phyloP scores from a whole-genome alignment of 768 basidiomycete genomes.

The Lactifluus subvellereus region DNA sequence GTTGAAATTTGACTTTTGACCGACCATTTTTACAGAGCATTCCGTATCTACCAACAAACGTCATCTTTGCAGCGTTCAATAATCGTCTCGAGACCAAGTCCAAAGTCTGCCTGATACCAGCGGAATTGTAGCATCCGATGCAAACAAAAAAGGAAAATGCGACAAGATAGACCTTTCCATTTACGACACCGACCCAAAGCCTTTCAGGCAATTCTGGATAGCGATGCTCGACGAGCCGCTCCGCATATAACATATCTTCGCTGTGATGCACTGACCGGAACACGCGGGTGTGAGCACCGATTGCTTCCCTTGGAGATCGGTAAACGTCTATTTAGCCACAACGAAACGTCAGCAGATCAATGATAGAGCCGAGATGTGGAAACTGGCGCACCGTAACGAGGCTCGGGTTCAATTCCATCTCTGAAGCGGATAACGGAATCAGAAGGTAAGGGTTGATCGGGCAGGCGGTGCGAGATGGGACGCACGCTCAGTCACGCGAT shows the following conservation, averaged over 20 bases:
- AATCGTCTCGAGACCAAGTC: no score
- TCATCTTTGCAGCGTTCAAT: no score
- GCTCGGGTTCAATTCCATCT: slow-evolving; percentile 51
- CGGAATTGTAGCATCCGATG: no score
- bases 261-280: slow-evolving; percentile 52
- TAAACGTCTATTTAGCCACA: slow-evolving; percentile 46
- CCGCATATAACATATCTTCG: slow-evolving; percentile 73
- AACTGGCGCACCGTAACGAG: slow-evolving; percentile 45
- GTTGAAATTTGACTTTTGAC: no score
- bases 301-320: slow-evolving; percentile 64
- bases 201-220: slow-evolving; percentile 50
- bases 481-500: slow-evolving; percentile 66
- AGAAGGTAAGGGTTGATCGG: not conserved
- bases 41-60: no score
- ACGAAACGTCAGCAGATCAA: not conserved
- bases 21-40: no score
- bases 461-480: slow-evolving; percentile 5
- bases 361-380: not conserved
- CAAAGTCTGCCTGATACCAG: no score
- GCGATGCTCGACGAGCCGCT: slow-evolving; percentile 65
- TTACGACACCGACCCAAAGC: slow-evolving; percentile 53
- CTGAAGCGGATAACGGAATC: slow-evolving; percentile 30
- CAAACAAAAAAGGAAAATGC: no score
- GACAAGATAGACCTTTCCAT: no score
- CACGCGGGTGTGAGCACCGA: slow-evolving; percentile 53